Evolutionary conservation across 2,329 filamentous ascomycete genomes (phyloP).

Genomic region (Exophiala alcalophila): DNA sequence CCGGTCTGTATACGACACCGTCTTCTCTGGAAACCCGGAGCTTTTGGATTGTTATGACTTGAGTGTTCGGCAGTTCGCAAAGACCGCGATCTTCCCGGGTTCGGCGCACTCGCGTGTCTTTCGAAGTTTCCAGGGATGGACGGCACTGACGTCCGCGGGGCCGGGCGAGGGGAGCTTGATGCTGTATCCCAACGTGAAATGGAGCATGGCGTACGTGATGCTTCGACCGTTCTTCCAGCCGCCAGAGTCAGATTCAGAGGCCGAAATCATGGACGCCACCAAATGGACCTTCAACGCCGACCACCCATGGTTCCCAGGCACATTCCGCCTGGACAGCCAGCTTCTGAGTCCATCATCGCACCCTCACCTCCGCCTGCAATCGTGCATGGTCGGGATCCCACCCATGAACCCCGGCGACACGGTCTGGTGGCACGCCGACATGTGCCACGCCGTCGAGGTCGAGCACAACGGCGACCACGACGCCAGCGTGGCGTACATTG

Average conservation of each 20-base stretch:
- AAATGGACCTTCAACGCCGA: slow-evolving; percentile 40
- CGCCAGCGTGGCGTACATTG: slow-evolving; percentile 39
- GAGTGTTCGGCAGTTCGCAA: slow-evolving; percentile 33
- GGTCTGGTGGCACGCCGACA: slow-evolving; percentile 44
- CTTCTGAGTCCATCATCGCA: slow-evolving; percentile 44
- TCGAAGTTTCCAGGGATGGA: slow-evolving; percentile 45
- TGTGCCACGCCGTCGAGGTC: slow-evolving; percentile 43
- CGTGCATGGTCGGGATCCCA: slow-evolving; percentile 41
- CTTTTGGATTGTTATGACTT: slow-evolving; percentile 41
- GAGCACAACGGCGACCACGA: slow-evolving; percentile 38
- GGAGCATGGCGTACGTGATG: slow-evolving; percentile 41
- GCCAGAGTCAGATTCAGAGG: slow-evolving; percentile 30
- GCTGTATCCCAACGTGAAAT: slow-evolving; percentile 41
- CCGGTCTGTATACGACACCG: slow-evolving; percentile 37
- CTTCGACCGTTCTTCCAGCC: slow-evolving; percentile 44
- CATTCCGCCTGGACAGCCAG: slow-evolving; percentile 37
- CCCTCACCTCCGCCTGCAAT: slow-evolving; percentile 40
- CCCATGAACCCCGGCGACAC: slow-evolving; percentile 41
- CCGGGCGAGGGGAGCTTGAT: slow-evolving; percentile 40
- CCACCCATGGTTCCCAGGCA: slow-evolving; percentile 40
- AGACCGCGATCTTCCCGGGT: slow-evolving; percentile 36
- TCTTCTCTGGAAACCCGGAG: slow-evolving; percentile 41
- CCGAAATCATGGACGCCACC: slow-evolving; percentile 37
- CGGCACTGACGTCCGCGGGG: slow-evolving; percentile 39
- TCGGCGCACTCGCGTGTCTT: slow-evolving; percentile 40